Percentiles rank a stretch among this genome's conserved stretches.
phyloP scores from a whole-genome alignment of 805 yeast genomes.

The Jamesozyma hellenica region DNA sequence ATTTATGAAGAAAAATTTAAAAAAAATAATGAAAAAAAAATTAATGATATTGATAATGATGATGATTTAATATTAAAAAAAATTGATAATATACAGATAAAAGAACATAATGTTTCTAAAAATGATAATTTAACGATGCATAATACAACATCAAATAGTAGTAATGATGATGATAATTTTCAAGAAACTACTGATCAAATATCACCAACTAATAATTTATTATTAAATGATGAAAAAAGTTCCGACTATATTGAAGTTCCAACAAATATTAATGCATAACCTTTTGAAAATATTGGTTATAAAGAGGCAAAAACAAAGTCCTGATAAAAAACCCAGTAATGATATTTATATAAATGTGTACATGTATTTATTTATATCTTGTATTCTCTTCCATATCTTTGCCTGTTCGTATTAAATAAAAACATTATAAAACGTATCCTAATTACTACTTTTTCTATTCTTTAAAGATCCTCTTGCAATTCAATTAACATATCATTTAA shows the following conservation, averaged over 20 bases:
- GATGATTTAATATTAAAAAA: not conserved
- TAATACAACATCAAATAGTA: not conserved
- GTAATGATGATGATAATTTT: slow-evolving; percentile 31
- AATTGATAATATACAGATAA: not conserved
- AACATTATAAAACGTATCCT: too few species aligned
- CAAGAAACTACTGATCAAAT: slow-evolving; percentile 21
- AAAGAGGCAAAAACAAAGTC: not conserved
- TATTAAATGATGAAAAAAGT: not conserved
- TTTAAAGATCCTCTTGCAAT: slow-evolving; percentile 8
- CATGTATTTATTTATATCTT: not conserved
- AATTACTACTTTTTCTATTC: too few species aligned
- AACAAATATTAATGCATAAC: slow-evolving; percentile 1
- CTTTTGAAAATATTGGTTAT: slow-evolving; percentile 2
- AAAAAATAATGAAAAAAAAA: not conserved
- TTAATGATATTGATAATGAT: too few species aligned
- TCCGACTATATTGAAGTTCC: slow-evolving; percentile 3
- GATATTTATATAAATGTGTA: not conserved
- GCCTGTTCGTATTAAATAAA: too few species aligned
- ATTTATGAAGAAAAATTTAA: slow-evolving; percentile 64
- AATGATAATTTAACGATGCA: not conserved
- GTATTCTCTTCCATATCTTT: too few species aligned
- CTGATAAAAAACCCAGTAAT: too few species aligned
- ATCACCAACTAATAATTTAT: not conserved
- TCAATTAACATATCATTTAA: slow-evolving; percentile 23
- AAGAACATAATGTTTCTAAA: not conserved